phyloP scores from a whole-genome alignment of 106 monocot species.

The Amphibolis antarctica region DNA sequence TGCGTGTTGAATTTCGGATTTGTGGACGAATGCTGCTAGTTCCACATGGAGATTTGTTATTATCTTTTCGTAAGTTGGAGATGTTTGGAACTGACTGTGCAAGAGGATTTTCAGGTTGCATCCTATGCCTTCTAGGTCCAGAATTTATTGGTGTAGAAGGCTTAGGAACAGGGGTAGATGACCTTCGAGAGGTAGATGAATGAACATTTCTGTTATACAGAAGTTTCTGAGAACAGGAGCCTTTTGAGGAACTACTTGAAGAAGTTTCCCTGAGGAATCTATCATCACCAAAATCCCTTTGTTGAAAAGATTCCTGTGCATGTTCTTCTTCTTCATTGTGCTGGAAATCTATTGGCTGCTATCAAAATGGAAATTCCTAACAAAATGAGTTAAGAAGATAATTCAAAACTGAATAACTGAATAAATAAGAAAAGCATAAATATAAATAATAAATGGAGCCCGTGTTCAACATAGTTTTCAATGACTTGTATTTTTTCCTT shows the following conservation, averaged over 20 bases:
- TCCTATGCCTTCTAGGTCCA: slow-evolving; percentile 25
- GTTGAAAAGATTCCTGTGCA: slow-evolving; percentile 2
- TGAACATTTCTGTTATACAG: slow-evolving; percentile 15
- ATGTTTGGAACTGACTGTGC: slow-evolving; percentile 68
- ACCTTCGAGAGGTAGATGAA: slow-evolving; percentile 29
- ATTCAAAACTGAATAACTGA: slow-evolving; percentile 6
- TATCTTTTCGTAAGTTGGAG: slow-evolving; percentile 67
- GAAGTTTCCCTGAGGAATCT: slow-evolving; percentile 31
- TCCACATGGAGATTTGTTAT: slow-evolving; percentile 35
- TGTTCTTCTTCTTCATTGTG: slow-evolving; percentile 5
- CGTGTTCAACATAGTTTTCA: no score
- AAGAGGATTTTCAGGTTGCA: slow-evolving; percentile 44
- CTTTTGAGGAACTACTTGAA: slow-evolving; percentile 44
- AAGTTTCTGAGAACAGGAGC: slow-evolving; percentile 31
- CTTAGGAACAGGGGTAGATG: slow-evolving; percentile 31
- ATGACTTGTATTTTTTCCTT: no score
- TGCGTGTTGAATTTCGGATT: slow-evolving; percentile 18
- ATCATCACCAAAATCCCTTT: background rate
- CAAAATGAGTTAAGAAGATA: slow-evolving; percentile 6
- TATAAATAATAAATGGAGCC: no score
- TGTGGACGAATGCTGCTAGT: slow-evolving; percentile 14
- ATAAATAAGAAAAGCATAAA: background rate
- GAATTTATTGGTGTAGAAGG: slow-evolving; percentile 36
- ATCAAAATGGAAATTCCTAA: slow-evolving; percentile 13
- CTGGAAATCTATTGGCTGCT: slow-evolving; percentile 6